A percentile compares a stretch with the other conserved stretches of the same genome.
These are phyloP conservation scores for Solanum sejunctum DNA, from an alignment of 257 asterid species.

Conservation along the genomic window DNA sequence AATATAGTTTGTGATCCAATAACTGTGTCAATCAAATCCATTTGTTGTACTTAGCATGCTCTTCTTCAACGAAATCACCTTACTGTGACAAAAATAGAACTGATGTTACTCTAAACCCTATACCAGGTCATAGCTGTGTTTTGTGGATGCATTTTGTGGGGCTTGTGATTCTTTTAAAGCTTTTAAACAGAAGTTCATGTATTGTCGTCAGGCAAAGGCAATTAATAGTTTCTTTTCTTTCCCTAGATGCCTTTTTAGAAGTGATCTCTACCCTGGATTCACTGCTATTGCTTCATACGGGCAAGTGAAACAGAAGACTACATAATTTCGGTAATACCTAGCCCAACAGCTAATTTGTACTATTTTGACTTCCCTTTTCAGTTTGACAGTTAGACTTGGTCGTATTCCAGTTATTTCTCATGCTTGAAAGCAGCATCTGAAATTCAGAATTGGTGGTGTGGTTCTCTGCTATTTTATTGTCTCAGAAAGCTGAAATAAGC, in stretches of 20 bases:
- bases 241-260: conserved; percentile 54
- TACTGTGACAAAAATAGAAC: neutral
- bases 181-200: neutral
- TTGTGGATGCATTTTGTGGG: neutral
- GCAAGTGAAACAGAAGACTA: conserved; percentile 52
- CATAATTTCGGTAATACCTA: conserved; percentile 38
- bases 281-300: conserved; percentile 90
- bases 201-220: neutral
- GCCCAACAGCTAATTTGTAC: neutral
- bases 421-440: neutral
- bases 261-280: conserved; percentile 82
- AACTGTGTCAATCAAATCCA: neutral
- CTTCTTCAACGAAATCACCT: neutral
- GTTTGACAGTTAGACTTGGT: neutral
- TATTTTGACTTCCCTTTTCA: neutral
- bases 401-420: neutral
- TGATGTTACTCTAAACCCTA: neutral
- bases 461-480: neutral
- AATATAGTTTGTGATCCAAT: neutral
- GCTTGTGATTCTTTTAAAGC: neutral
- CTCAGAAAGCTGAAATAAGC: neutral
- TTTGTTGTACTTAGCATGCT: neutral
- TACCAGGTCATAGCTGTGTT: neutral
- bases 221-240: conserved; percentile 2
- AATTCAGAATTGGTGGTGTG: neutral